Percentiles rank a stretch among this genome's conserved stretches.
These are phyloP conservation scores for Asterochloris erici DNA, from an alignment of 139 green algal species.

Conservation along the genomic window DNA sequence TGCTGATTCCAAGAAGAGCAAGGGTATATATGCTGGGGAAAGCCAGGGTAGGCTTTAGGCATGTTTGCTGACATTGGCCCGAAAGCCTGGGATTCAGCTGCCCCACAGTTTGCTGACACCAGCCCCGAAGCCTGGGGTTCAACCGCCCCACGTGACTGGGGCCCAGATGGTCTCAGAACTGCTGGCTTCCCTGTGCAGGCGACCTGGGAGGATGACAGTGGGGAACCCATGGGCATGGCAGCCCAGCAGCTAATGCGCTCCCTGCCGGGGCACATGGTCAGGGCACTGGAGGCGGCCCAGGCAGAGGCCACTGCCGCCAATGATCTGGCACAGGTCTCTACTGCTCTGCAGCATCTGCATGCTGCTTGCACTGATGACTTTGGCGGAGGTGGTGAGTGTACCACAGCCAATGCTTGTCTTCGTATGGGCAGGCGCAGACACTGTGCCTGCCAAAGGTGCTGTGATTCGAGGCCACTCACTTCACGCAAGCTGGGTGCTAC, in stretches of 20 bases:
- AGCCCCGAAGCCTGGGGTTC: too few species aligned
- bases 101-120: too few species aligned
- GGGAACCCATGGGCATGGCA: neutral
- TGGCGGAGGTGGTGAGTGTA: neutral
- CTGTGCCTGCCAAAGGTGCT: neutral
- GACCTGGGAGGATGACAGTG: too few species aligned
- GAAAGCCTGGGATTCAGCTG: too few species aligned
- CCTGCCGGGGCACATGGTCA: neutral
- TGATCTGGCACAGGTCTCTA: neutral
- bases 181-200: too few species aligned
- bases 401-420: neutral
- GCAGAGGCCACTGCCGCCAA: slow-evolving; percentile 4
- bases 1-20: too few species aligned
- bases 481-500: too few species aligned
- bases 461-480: neutral
- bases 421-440: neutral
- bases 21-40: too few species aligned
- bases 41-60: too few species aligned
- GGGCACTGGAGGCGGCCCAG: slow-evolving; percentile 6
- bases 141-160: too few species aligned
- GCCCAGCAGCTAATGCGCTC: neutral
- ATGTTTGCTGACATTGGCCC: too few species aligned
- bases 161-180: too few species aligned
- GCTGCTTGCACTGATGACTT: neutral
- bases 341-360: neutral